Evolutionary conservation across 805 yeast species (phyloP), one percentile per base, ranked within the genome.

Genomic region (Candida patagonica): DNA sequence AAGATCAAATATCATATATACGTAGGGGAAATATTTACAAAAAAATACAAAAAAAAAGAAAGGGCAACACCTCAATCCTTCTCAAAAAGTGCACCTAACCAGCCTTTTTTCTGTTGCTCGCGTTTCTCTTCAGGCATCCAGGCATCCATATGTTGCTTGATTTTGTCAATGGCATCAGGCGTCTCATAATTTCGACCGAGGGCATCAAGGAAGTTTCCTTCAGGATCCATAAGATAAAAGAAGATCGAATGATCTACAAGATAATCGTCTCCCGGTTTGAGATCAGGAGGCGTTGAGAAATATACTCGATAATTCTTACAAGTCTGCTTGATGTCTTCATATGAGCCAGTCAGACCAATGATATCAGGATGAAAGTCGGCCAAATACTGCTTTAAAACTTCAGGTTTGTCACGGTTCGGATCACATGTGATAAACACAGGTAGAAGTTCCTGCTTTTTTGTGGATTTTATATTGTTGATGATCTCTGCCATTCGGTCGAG

Each of bases 161-260:
- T 83, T 62, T 83, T 83, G 30, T 71, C 76, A 12, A 78, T 79
- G 21, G 94, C 95, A 45, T 79, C 78, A 16, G 68, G 70, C 20
- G 87, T 88, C 42, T 79, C 84, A 50, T 79, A 84, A 54, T 89
- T 89, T 60, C 95, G 78, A 40, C 98, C 98, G 50, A 89, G 68
- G 5, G 92, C 97, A 59, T 89, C 96, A 36, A 89, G 82, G 56
- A 86, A 92, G 56, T 85, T 77, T 35, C 97, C 98, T 58, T 92
- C 96, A n/a, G 95, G 88, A 59, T 92, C 97, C 96, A 92, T 89
- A 53, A 92, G 67, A 56, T 92, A 92, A 64, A 89, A 89, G 74
- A 92, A 92, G 43, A 92, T 87, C 2, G 97, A 89, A 62, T 92
- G 98, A 58, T 92, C 98, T 24, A 92, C 98, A 45, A 92, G 69